Evolutionary conservation across 2,329 filamentous ascomycete species (phyloP).

Genomic region (Eutypella sp.): DNA sequence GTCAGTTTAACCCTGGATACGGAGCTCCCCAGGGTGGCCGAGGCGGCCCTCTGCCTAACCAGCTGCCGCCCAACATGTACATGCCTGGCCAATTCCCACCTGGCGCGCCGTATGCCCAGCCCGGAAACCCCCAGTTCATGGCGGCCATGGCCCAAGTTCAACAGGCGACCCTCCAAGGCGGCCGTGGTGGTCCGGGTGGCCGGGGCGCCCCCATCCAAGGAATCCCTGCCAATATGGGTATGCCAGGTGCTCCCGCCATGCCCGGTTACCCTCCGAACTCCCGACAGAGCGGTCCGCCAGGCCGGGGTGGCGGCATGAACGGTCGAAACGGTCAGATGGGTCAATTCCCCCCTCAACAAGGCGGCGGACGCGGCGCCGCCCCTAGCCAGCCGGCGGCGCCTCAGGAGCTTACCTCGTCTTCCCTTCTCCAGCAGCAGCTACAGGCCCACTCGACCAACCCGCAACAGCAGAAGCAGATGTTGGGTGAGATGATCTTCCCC

Average conservation of each 20-base stretch:
- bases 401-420: slow-evolving; percentile 35
- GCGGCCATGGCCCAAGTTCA: slow-evolving; percentile 78
- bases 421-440: slow-evolving; percentile 55
- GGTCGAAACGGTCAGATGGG: slow-evolving; percentile 36
- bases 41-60: slow-evolving; percentile 72
- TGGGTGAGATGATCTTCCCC: slow-evolving; percentile 96
- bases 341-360: slow-evolving; percentile 42
- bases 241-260: slow-evolving; percentile 45
- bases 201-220: slow-evolving; percentile 70
- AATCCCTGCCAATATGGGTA: slow-evolving; percentile 66
- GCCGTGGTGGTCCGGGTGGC: slow-evolving; percentile 59
- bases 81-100: slow-evolving; percentile 77
- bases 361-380: slow-evolving; percentile 39
- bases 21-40: slow-evolving; percentile 81
- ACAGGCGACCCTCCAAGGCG: slow-evolving; percentile 54
- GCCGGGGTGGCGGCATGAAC: slow-evolving; percentile 41
- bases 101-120: slow-evolving; percentile 71
- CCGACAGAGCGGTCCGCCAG: slow-evolving; percentile 30
- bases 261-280: slow-evolving; percentile 55
- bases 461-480: slow-evolving; percentile 94
- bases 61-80: slow-evolving; percentile 84
- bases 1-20: slow-evolving; percentile 75
- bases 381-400: slow-evolving; percentile 29
- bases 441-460: slow-evolving; percentile 45
- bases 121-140: slow-evolving; percentile 73